Evolutionary conservation across 495 filamentous ascomycete genomes (phyloP), one percentile per base, ranked within the genome.

Genomic region (Amniculicola lignicola): DNA sequence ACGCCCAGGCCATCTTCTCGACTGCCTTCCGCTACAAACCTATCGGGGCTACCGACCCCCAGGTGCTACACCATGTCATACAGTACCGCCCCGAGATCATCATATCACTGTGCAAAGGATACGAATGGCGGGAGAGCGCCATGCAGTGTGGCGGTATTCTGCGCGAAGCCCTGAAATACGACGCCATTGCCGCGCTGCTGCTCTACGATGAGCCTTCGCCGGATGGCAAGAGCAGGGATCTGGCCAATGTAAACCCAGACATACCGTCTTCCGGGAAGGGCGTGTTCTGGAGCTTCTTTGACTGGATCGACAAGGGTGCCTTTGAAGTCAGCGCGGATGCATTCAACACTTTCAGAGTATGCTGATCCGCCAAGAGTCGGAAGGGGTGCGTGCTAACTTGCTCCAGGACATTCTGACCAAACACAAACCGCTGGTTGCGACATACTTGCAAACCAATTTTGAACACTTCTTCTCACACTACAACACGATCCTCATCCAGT

Each of bases 261-360:
- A 69, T 78, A 11, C 80, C 76, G 24, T 85, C 89, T 58, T 82
- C 75, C 10, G 90, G 90, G 15, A 76, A 80, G 12, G 91, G 91
- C 0, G 80, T 96, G 1, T 96, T 99, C 67, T 99, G 94, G 94
- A 81, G 78, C n/a, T 97, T 97, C 72, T 99, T 99, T 66, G 80
- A 88, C 41, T 99, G 91, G 88, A 95, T 99, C 51, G 89, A 97
- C 68, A 84, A 86, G 65, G 85, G 89, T 55, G 89, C 85, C 15
- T 99, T 99, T 69, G 94, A 99, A 74, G 87, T 97, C 53, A 91
- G 90, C 63, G 91, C 94, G 25, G 94, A 97, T 74, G 91, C 94
- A 0, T 99, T 97, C 64, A 93, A 88, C 33, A 97, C 92, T 5
- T 99, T 99, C 70, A 78, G 92, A 70, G 90, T 95, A 77, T 60